These are phyloP conservation scores for Silene latifolia DNA, from an alignment of 148 eudicot genomes.

Conservation along the genomic window DNA sequence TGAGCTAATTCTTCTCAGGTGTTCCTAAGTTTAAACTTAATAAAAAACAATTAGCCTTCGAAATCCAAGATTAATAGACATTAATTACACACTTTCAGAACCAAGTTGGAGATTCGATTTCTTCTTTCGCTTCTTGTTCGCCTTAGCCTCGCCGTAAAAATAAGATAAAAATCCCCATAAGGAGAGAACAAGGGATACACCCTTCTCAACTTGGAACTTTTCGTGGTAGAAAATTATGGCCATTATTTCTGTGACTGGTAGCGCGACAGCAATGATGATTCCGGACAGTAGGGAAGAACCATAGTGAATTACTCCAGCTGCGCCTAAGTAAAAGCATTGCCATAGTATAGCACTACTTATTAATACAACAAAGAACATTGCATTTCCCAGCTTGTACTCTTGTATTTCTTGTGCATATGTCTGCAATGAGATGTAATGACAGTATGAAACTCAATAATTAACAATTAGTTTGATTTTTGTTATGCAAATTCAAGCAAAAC, in stretches of 20 bases:
- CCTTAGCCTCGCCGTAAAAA: slow-evolving; percentile 51
- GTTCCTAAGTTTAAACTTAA: not conserved
- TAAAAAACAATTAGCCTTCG: not conserved
- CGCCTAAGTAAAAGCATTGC: slow-evolving; percentile 70
- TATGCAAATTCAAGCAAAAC: not conserved
- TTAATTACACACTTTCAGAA: slow-evolving; percentile 6
- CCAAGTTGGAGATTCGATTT: not conserved
- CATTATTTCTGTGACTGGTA: slow-evolving; percentile 50
- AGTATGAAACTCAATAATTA: not conserved
- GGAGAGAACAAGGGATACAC: slow-evolving; percentile 55
- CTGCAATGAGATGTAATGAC: slow-evolving; percentile 27
- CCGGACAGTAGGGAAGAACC: slow-evolving; percentile 67
- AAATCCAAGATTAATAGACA: not conserved
- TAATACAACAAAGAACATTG: slow-evolving; percentile 38
- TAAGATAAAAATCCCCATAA: slow-evolving; percentile 74
- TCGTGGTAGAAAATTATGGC: slow-evolving; percentile 56
- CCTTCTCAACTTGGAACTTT: slow-evolving; percentile 57
- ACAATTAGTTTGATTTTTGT: not conserved
- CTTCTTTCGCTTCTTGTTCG: slow-evolving; percentile 22
- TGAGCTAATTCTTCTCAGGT: not conserved
- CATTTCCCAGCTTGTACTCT: slow-evolving; percentile 43
- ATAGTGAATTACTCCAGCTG: slow-evolving; percentile 55
- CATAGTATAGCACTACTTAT: slow-evolving; percentile 42
- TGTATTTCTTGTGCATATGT: slow-evolving; percentile 44
- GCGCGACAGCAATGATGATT: slow-evolving; percentile 43